Base-by-base conservation (phyloP, 495 filamentous ascomycete genomes). In the Penicillium macrosclerotiorum region DNA sequence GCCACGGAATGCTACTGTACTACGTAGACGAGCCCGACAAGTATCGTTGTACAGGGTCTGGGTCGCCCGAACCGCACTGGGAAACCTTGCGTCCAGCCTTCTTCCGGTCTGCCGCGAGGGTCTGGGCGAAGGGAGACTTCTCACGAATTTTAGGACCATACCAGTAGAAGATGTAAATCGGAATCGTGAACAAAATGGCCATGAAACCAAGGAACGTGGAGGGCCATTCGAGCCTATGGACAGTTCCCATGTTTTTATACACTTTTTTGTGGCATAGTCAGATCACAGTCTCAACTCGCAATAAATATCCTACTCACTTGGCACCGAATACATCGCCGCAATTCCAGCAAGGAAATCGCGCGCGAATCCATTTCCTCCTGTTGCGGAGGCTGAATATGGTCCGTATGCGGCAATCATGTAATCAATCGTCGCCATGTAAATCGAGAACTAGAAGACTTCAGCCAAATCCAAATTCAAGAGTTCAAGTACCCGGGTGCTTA, bases 401-500 rank as follows among this genome's bases (percentile, higher is more conserved):
- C 87, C 87, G 57, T 91, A 90, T 1, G 84, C 73, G 40, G 79
- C 82, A 8, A 90, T 81, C 87, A 90, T 90, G 64, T 91, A 91
- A 55, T 91, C 87, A 43, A 90, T 84, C 0, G 87, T 89, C 1
- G 84, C 85, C 85, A 89, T 88, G 63, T 87, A 86, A 46, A 87
- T 86, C 32, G 76, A 69, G 49, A 84, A 86, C 62, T 62, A 11
- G 1, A 25, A 18, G n/a, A n/a, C n/a, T n/a, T n/a, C n/a, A n/a
- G n/a, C n/a, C n/a, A n/a, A n/a, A n/a, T n/a, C n/a, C n/a, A n/a
- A n/a, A n/a, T n/a, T n/a, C n/a, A n/a, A n/a, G n/a, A n/a, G n/a
- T n/a, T n/a, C n/a, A n/a, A n/a, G n/a, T n/a, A n/a, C n/a, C n/a
- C n/a, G n/a, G n/a, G 4, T 4, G 34, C 55, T 47, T 26, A 60